Percentiles rank a stretch among this genome's conserved stretches.
These are phyloP conservation scores for Xylariaceae sp. DNA, from an alignment of 2,329 filamentous ascomycete genomes.

Conservation along the genomic window DNA sequence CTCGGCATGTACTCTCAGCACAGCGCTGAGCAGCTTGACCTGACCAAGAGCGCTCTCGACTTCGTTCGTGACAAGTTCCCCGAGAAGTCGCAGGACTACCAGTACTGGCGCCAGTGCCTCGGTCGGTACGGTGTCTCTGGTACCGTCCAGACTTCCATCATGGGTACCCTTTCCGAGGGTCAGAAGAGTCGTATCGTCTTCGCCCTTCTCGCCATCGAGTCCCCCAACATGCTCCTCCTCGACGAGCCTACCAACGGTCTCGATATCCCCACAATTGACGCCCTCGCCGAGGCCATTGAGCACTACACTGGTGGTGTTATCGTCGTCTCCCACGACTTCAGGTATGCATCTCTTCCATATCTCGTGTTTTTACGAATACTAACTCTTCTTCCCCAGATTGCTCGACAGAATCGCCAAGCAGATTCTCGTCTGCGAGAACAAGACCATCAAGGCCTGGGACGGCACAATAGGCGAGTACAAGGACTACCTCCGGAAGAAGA, in stretches of 20 bases:
- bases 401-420: slow-evolving; percentile 99
- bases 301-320: slow-evolving; percentile 94
- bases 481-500: slow-evolving; percentile 98
- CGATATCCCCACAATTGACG: slow-evolving; percentile 98
- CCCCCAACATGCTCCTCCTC: slow-evolving; percentile 94
- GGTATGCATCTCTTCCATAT: slow-evolving; percentile 52
- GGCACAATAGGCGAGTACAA: slow-evolving; percentile 93
- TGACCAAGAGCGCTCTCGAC: slow-evolving; percentile 95
- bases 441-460: slow-evolving; percentile 84
- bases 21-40: slow-evolving; percentile 94
- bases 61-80: slow-evolving; percentile 96
- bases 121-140: slow-evolving; percentile 90
- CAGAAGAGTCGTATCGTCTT: slow-evolving; percentile 99
- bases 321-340: slow-evolving; percentile 98
- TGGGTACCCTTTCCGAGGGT: slow-evolving; percentile 95
- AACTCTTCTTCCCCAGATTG: slow-evolving; percentile 51
- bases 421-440: slow-evolving; percentile 98
- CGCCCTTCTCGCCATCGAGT: slow-evolving; percentile 88
- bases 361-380: slow-evolving; percentile 15
- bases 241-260: slow-evolving; percentile 99
- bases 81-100: slow-evolving; percentile 88
- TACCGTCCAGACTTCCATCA: slow-evolving; percentile 90
- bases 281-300: slow-evolving; percentile 94
- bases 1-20: slow-evolving; percentile 97
- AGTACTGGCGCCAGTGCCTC: slow-evolving; percentile 98